Evolutionary conservation across 106 monocot genomes (phyloP), one percentile per base, ranked within the genome.

Genomic region (Ottelia alismoides): DNA sequence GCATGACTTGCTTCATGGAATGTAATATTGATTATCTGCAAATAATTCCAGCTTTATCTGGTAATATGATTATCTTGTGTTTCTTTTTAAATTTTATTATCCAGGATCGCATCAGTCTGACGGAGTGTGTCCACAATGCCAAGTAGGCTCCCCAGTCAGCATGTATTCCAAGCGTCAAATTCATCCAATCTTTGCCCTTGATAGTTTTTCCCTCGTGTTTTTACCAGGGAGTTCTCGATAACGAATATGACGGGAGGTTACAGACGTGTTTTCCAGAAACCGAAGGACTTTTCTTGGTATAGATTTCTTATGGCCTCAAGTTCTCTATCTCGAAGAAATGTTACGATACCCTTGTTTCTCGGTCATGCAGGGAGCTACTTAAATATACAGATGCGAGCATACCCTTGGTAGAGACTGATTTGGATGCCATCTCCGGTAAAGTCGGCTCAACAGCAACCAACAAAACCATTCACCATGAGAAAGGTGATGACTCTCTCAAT

Each of bases 101-200:
- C n/a, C 79, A 92, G 92, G 92, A 92, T 87, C 76, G 74, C 27
- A 77, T 92, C 69, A 77, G 47, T 53, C 77, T 92, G 74, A 77
- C 76, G 47, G 87, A 92, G 52, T 72, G 76, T 70, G 72, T 72
- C 20, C 92, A 92, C 66, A 64, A 69, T 63, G 76, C 72, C 60
- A 92, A 92, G 92, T 92, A 77, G 72, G 79, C 61, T 53, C 20
- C 58, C 23, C n/a, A n/a, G n/a, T n/a, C n/a, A n/a, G n/a, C n/a
- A n/a, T n/a, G n/a, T n/a, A n/a, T n/a, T n/a, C n/a, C n/a, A n/a
- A n/a, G n/a, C n/a, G n/a, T n/a, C n/a, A n/a, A n/a, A n/a, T 20
- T 62, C 29, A 20, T 11, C 21, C 30, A 11, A 1, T 29, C n/a
- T 53, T 25, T 5, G 10, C 20, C 24, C 26, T 25, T 53, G 1